Base-by-base conservation (phyloP, 805 yeast species). In the Starmerella tilneyi region DNA sequence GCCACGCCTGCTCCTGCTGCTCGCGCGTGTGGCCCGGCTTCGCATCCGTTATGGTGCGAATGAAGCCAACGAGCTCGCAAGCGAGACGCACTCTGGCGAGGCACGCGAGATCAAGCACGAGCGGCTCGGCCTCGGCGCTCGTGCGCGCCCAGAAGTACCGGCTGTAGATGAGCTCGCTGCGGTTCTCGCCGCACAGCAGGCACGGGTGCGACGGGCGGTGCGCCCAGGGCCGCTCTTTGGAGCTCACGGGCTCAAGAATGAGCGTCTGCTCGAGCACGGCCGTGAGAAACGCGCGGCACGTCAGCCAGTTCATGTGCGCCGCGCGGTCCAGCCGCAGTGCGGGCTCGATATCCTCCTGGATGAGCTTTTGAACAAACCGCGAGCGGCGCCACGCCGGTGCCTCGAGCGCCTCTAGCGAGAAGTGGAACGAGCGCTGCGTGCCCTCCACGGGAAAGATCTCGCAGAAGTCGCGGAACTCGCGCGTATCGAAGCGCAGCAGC, bases 231-330 rank as follows among this genome's bases (percentile, higher is more conserved):
- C 83, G 94, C 56, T 88, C 86, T 32, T 81, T 72, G 0, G 89
- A 88, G 42, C 84, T 76, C 8, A 88, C 74, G 0, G 98, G 98
- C 62, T 86, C 94, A 31, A 89, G 78, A 3, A 77, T 70, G 5
- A 84, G 85, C 35, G 81, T 71, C 3, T 94, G 94, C 42, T 86
- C 96, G 26, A 82, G 73, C 51, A 89, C 70, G 15, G 79, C 72
- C 37, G 70, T 63, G 69, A 86, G 68, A 45, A 88, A 71, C 11
- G 77, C 65, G 45, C 82, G 71, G 50, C 75, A 72, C 41, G 70
- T 75, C 46, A 79, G 71, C 75, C 78, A 79, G 22, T 79, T 69
- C 41, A 79, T 61, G 15, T 80, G 78, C 2, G 79, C 76, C 0
- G 88, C 78, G 33, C 63, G 59, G 47, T 81, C 88, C 21, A 82